Base-by-base conservation (phyloP, 257 asterid species). In the Solanum peruvianum region DNA sequence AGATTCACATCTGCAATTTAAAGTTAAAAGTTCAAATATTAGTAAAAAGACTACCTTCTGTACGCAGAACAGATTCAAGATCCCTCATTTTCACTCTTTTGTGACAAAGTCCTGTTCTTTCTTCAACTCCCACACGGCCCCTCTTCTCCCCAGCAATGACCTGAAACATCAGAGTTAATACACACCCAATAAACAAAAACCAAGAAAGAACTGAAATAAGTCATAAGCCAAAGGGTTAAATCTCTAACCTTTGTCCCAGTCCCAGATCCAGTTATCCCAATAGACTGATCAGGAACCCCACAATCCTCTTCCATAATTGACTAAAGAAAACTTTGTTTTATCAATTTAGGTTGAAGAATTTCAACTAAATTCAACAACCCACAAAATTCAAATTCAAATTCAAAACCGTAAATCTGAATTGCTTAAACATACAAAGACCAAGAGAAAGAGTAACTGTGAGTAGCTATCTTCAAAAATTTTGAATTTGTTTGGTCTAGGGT, bases 81-180 rank as follows among this genome's bases (percentile, higher is more conserved):
- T 87, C 91, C 86, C 89, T 77, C 90, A 82, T 85, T 89, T 88
- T 91, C 86, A 85, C 86, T 67, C 88, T 89, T 85, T 89, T 91
- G 42, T 84, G 87, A 41, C 70, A 64, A 82, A 86, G 82, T 67
- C 89, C 90, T 23, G 87, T 64, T 81, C 89, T 89, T 84, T 82
- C 93, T 82, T 82, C 94, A 88, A 73, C 67, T 39, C 86, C 90
- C 21, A 35, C 86, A 21, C 83, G 27, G 33, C 71, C 82, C 86
- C 93, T 86, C 60, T 90, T 91, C 80, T 88, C 88, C 56, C 91
- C 89, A 80, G 64, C 84, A 86, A 86, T 87, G 11, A 52, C 89
- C 94, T 92, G 91, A 58, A 78, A 86, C 35, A 42, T 73, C 25
- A 56, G 23, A 73, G 27, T 44, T 44, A 41, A 35, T 72, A 42